These are phyloP conservation scores for Lanmaoa pseudosensibilis DNA, from an alignment of 768 basidiomycete species.

Conservation along the genomic window DNA sequence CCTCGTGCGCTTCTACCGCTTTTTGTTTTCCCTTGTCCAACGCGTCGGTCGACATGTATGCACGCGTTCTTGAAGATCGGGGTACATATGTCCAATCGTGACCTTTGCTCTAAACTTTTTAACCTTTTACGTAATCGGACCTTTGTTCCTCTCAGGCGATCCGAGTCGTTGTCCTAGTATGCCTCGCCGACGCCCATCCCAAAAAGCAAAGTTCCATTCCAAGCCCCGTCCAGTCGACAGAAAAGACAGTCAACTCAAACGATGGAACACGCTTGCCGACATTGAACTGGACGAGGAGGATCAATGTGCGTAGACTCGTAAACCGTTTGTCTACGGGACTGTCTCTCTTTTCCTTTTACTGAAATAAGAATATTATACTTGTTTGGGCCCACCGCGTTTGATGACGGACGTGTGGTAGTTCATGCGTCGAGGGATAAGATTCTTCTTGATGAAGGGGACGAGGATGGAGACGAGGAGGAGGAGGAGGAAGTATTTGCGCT, in stretches of 20 bases:
- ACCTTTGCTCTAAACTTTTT: background rate
- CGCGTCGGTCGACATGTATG: conserved; percentile 4
- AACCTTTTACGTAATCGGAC: conserved; percentile 20
- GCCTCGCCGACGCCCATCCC: conserved; percentile 45
- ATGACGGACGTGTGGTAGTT: conserved; percentile 42
- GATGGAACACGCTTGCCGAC: conserved; percentile 68
- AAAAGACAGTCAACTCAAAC: conserved; percentile 52
- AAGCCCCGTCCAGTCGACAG: conserved; percentile 51
- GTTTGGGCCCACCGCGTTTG: background rate
- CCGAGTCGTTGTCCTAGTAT: conserved; percentile 37
- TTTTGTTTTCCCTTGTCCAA: conserved; percentile 8
- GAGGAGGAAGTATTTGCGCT: conserved; percentile 83
- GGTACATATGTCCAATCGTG: too few species aligned
- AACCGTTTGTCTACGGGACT: background rate
- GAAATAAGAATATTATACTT: background rate
- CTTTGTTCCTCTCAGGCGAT: background rate
- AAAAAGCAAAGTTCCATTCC: conserved; percentile 34
- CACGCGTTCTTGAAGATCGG: background rate
- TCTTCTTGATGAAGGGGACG: conserved; percentile 64
- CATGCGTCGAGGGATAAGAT: conserved; percentile 76
- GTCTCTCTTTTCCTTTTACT: background rate
- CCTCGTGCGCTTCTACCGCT: background rate
- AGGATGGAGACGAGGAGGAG: conserved; percentile 67
- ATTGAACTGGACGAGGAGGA: conserved; percentile 79
- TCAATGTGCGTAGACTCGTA: conserved; percentile 53